Base-by-base conservation (phyloP, 2,329 filamentous ascomycete species). In the Seiridium unicorne region DNA sequence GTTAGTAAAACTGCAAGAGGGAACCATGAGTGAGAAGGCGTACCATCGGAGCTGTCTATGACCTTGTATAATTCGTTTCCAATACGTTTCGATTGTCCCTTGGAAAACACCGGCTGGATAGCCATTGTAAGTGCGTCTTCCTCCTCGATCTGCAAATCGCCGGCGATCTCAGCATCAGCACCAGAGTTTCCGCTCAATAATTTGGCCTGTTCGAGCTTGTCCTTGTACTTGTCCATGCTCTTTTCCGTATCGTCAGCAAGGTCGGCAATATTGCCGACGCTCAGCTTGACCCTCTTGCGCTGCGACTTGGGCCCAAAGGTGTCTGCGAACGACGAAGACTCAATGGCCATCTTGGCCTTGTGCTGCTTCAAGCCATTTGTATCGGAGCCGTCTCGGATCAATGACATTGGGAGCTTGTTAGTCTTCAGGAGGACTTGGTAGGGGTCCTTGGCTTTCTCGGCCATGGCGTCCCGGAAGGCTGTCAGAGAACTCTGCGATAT, bases 381-480 rank as follows among this genome's bases (percentile, higher is more conserved):
- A 51, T 88, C 84, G 60, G 89, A 83, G 58, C 85, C 86, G 70
- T 98, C 94, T 63, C 88, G 85, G 72, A 99, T 96, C 74, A 99
- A 79, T 67, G 88, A 94, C 92, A 99, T 94, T 46, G 95, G 95
- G 54, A 99, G 84, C 80, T 98, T 98, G 77, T 98, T 98, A 66
- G 91, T 90, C 81, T 97, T 97, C 65, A 99, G 82, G n/a, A 98
- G 85, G 62, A 97, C 95, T 62, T 91, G 89, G 76, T 97, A 97
- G 0, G 95, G 95, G 71, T 99, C 93, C 18, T 89, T 88, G 57
- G 91, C 89, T 76, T 93, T 91, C 76, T 96, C 93, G 47, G 91
- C 91, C 77, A 99, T 94, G 34, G 95, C 95, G 62, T 93, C 89
- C 63, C 95, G 88, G 78, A 99, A 99, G 2, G 91, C 88, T 49